Conservation (phyloP, 164 flowering plant species). For the Sedum album region DNA sequence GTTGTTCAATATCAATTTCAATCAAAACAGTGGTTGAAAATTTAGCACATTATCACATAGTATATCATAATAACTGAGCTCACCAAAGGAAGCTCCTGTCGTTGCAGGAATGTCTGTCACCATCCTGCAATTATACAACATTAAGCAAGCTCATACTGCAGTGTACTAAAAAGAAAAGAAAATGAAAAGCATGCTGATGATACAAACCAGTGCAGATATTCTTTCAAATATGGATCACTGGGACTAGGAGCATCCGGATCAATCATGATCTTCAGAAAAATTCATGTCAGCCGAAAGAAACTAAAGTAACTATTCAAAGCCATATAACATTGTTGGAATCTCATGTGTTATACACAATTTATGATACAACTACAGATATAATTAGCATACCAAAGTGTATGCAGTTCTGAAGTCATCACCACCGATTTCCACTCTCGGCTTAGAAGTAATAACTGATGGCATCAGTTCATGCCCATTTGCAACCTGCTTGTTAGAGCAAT, state of each 20-base stretch:
- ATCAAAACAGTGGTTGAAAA: background rate
- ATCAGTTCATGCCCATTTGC: constrained; percentile 63
- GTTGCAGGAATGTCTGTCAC: constrained; percentile 80
- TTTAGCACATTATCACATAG: background rate
- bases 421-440: constrained; percentile 59
- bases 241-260: constrained; percentile 89
- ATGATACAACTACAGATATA: constrained; percentile 2
- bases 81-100: constrained; percentile 72
- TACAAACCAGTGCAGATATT: constrained; percentile 62
- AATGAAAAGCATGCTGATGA: background rate
- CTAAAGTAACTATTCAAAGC: background rate
- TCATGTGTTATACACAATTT: background rate
- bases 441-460: constrained; percentile 37
- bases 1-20: no score
- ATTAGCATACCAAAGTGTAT: constrained; percentile 44
- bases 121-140: constrained; percentile 36
- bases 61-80: constrained; percentile 12
- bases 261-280: constrained; percentile 49
- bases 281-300: background rate
- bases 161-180: background rate
- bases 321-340: background rate
- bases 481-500: constrained; percentile 42
- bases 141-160: background rate
- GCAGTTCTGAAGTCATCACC: constrained; percentile 58
- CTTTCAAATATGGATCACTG: constrained; percentile 61